These are phyloP conservation scores for Pseudogymnoascus sp. DNA, from an alignment of 2,329 filamentous ascomycete genomes.

Conservation along the genomic window DNA sequence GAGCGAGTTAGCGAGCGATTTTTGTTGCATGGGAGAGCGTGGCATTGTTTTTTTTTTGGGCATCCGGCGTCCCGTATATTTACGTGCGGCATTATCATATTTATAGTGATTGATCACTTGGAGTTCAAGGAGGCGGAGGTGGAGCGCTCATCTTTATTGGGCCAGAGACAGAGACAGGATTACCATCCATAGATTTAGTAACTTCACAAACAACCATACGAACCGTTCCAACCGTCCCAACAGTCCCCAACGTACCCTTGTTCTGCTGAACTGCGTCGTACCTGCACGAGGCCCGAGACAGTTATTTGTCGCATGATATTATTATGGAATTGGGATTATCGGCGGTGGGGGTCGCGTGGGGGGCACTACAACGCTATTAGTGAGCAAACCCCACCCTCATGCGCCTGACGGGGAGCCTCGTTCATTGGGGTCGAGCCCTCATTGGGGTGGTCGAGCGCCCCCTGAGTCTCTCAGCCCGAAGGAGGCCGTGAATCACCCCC, in stretches of 20 bases:
- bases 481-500: neutral
- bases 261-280: constrained; percentile 3
- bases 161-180: neutral
- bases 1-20: neutral
- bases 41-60: neutral
- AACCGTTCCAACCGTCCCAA: neutral
- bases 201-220: neutral
- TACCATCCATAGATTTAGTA: constrained; percentile 8
- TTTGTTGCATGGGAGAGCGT: neutral
- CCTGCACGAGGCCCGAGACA: constrained; percentile 7
- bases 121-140: neutral
- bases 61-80: neutral
- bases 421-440: neutral
- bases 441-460: neutral
- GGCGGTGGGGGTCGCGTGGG: neutral
- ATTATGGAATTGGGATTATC: constrained; percentile 8
- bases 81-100: constrained; percentile 5
- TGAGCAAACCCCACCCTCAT: constrained; percentile 4
- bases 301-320: constrained; percentile 9
- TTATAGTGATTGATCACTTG: constrained; percentile 7
- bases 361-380: constrained; percentile 8
- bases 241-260: neutral
- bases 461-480: neutral
- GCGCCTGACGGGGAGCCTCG: neutral
- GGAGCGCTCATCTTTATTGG: neutral